Evolutionary conservation across 2,329 filamentous ascomycete species (phyloP).

Genomic region (Davidsoniella virescens): DNA sequence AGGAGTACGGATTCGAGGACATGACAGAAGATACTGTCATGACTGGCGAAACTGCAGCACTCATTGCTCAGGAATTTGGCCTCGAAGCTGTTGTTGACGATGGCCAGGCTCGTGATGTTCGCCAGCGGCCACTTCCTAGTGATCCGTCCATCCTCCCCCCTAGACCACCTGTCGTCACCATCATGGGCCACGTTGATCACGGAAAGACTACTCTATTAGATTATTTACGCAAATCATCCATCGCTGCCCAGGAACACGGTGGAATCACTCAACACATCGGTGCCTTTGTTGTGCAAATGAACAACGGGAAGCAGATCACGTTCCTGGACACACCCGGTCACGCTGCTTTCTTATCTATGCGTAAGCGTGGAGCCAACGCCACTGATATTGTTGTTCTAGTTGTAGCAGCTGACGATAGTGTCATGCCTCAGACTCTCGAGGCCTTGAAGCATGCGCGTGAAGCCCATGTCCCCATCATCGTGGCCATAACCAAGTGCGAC

Average conservation of each 20-base stretch:
- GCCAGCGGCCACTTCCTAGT: slow-evolving; percentile 48
- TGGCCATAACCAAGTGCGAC: slow-evolving; percentile 95
- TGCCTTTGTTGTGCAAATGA: slow-evolving; percentile 82
- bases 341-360: slow-evolving; percentile 89
- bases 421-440: slow-evolving; percentile 93
- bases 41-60: slow-evolving; percentile 74
- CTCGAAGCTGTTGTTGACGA: slow-evolving; percentile 67
- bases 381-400: slow-evolving; percentile 95
- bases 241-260: slow-evolving; percentile 81
- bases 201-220: slow-evolving; percentile 95
- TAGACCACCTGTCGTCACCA: slow-evolving; percentile 87
- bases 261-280: slow-evolving; percentile 98
- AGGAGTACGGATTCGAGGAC: slow-evolving; percentile 79
- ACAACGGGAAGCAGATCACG: slow-evolving; percentile 76
- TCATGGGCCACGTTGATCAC: slow-evolving; percentile 98
- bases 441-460: slow-evolving; percentile 83
- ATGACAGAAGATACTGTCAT: slow-evolving; percentile 70
- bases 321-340: slow-evolving; percentile 96
- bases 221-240: slow-evolving; percentile 79
- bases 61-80: slow-evolving; percentile 85
- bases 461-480: slow-evolving; percentile 85
- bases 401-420: slow-evolving; percentile 90
- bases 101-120: slow-evolving; percentile 52
- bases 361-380: slow-evolving; percentile 83
- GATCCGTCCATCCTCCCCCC: slow-evolving; percentile 52